Evolutionary conservation across 345 rosid genomes (phyloP), one percentile per base, ranked within the genome.

Genomic region (Murraya koenigii): DNA sequence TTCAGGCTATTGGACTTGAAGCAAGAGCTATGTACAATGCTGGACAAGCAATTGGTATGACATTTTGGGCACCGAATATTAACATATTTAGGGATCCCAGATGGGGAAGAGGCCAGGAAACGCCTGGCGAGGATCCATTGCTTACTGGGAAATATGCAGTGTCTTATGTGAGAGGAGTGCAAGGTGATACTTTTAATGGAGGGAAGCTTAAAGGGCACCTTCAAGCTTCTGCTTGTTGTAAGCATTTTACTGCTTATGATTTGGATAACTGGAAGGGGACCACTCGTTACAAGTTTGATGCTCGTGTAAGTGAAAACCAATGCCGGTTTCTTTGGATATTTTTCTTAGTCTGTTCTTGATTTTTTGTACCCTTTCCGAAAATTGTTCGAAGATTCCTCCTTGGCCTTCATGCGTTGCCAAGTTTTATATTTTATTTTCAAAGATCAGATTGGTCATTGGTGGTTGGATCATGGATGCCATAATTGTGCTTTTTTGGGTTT

Each of bases 61-160:
- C 97, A 49, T 89, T 86, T 82, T 89, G 95, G 97, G 91, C 95
- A 62, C 97, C 97, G 0, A 90, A 90, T 78, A 90, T 93, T 35
- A 91, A 93, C 86, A 88, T 95, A 39, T 93, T 91, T n/a, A 75
- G 97, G 70, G 98, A 93, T 76, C 98, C 97, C 19, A 90, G 97
- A 77, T 95, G 95, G 98, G 98, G 97, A 8, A 86, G 95, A 73
- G 97, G 97, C 44, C 98, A 93, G 78, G 98, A 93, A 78, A 95
- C 97, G 39, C 94, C 94, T 7, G 98, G 98, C 25, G 97, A 95
- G 67, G 98, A 93, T 86, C 98, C 98, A 0, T 36, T 75, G 32
- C 66, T 90, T 19, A 81, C 90, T 35, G 93, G 91, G 35, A 78
- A 80, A 79, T 93, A 93, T 74, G 89, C 92, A 0, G 93, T 90